These are phyloP conservation scores for Ceriops tagal DNA, from an alignment of 345 rosid genomes.

Conservation along the genomic window DNA sequence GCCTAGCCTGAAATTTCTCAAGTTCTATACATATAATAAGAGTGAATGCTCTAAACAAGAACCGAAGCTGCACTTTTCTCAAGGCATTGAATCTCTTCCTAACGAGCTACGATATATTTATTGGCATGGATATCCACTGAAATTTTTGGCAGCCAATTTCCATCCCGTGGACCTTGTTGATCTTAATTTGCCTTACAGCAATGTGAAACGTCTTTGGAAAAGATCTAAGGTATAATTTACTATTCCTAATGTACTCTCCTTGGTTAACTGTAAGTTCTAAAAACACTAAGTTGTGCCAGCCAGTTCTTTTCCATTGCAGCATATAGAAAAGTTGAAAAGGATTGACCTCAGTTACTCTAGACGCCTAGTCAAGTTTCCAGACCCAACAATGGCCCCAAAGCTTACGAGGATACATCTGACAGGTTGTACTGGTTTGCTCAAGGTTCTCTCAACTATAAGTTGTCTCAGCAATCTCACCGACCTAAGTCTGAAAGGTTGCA, in stretches of 20 bases:
- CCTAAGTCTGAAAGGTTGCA: not conserved
- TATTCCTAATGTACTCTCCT: not conserved
- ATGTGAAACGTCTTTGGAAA: too few relatives aligned
- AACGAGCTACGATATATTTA: constrained; percentile 1
- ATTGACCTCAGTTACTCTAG: not conserved
- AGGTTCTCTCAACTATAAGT: not conserved
- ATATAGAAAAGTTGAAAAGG: not conserved
- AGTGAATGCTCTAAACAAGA: not conserved
- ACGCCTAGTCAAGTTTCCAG: not conserved
- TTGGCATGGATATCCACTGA: constrained; percentile 1
- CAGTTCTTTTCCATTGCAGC: not conserved
- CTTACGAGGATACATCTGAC: not conserved
- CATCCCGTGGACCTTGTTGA: constrained; percentile 5
- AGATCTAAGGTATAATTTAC: too few relatives aligned
- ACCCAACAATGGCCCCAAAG: not conserved
- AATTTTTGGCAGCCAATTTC: constrained; percentile 12
- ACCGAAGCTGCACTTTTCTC: not conserved
- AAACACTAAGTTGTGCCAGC: not conserved
- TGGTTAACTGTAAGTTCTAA: not conserved
- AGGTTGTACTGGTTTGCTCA: not conserved
- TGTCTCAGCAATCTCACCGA: not conserved
- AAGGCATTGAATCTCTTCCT: constrained; percentile 5
- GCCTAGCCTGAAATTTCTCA: constrained; percentile 7
- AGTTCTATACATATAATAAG: not conserved
- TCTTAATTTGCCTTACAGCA: not conserved